Base-by-base conservation (phyloP, 768 basidiomycete genomes). In the Boletellus ananiceps region DNA sequence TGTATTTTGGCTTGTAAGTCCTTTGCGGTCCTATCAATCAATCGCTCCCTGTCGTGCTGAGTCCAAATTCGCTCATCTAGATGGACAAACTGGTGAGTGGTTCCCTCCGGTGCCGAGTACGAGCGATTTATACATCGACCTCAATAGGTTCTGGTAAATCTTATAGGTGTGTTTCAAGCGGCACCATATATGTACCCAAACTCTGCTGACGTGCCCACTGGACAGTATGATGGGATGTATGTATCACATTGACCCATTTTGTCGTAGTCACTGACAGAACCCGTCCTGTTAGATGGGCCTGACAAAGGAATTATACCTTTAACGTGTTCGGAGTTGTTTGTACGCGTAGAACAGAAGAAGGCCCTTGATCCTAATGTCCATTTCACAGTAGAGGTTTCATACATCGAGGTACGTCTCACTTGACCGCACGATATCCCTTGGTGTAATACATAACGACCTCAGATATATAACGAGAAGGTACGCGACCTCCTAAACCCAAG, bases 271-370 rank as follows among this genome's bases (percentile, higher is more conserved):
- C 49, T 53, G 44, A 65, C 37, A 8, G 18, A 2, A 6, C 36
- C 8, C 40, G 15, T 36, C 46, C n/a, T 51, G 34, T 48, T 53
- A 95, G 92, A 97, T 63, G 93, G 93, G 29, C 75, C 79, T 40
- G 95, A 98, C 77, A 96, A 96, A 69, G 95, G 95, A 47, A 95
- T 99, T 63, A 98, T 97, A 55, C 95, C 95, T 23, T 80, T 96
- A 38, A 96, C 93, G 40, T 98, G 95, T 60, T 83, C 81, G 43
- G 93, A 96, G 66, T 75, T 99, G 27, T 99, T 99, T 69, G 74
- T 80, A 55, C 85, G 94, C 46, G 89, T 94, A 41, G 78, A 75
- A 39, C 63, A 76, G 29, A 84, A 86, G 67, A 82, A 72, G 57
- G 72, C 74, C 2, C 65, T 61, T 44, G 88, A 93, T 61, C 67